phyloP scores from a whole-genome alignment of 129 eudicot species.

The carrot (Daucus carota) region DNA sequence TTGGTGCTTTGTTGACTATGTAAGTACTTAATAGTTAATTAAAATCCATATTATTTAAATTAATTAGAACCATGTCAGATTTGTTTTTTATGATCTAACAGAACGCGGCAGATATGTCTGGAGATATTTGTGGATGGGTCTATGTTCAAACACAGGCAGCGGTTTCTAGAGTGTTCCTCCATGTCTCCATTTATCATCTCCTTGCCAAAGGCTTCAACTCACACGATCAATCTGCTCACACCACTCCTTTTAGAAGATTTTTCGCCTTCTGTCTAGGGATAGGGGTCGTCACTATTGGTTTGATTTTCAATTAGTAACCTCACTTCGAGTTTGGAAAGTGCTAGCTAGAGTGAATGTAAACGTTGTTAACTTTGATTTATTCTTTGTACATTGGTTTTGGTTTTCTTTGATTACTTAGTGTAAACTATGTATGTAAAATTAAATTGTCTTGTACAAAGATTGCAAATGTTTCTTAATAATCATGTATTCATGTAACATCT shows the following conservation, averaged over 20 bases:
- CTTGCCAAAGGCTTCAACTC: conserved; percentile 78
- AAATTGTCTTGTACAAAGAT: too few relatives aligned
- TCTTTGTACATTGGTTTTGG: background rate
- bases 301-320: conserved; percentile 51
- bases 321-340: background rate
- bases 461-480: too few relatives aligned
- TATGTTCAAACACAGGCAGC: conserved; percentile 73
- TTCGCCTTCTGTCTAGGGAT: conserved; percentile 76
- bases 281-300: conserved; percentile 66
- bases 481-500: too few relatives aligned
- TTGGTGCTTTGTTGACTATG: too few relatives aligned
- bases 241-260: conserved; percentile 73
- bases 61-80: too few relatives aligned
- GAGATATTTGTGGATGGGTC: conserved; percentile 91
- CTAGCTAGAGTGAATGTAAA: background rate
- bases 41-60: too few relatives aligned
- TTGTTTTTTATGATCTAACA: background rate
- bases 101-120: conserved; percentile 39
- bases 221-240: conserved; percentile 35
- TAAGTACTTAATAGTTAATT: too few relatives aligned
- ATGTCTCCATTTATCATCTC: conserved; percentile 72
- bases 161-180: conserved; percentile 82
- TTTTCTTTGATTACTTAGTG: background rate
- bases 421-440: background rate
- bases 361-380: background rate